Base-by-base conservation (phyloP, 768 basidiomycete genomes). In the Hygrocybe coccinea region DNA sequence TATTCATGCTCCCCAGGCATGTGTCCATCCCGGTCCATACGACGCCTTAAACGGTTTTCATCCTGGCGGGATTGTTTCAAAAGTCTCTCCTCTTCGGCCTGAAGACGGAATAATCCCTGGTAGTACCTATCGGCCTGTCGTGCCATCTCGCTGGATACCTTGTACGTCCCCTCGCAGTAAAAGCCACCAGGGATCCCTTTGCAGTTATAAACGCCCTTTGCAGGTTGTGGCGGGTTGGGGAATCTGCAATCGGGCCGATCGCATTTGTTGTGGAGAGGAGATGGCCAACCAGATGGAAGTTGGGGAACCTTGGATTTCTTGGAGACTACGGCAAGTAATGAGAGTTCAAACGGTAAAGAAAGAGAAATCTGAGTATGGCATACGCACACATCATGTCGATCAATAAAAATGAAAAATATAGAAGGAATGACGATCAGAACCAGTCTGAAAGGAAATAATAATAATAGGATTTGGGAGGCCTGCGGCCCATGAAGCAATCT, bases 141-240 rank as follows among this genome's bases (percentile, higher is more conserved):
- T 25, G 55, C 64, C 11, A 46, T 37, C 4, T 50, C 34, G 17
- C 50, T 19, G 6, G 62, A 56, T 25, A 64, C 60, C 34, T 51
- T 36, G 46, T 69, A 69, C 3, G 60, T 63, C 17, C 67, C 68
- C 17, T 63, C 56, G 52, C 66, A 67, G 51, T 25, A 55, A 46
- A 54, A 56, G 15, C 62, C 65, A 9, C 55, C 53, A 11, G 49
- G 35, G 22, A 39, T 38, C 21, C 63, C 64, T 25, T 58, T 56
- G 58, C 72, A 73, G 24, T 62, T 55, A 54, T 70, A 73, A 2
- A 41, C 55, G 10, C 72, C 72, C 33, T 62, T 55, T 8, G 55
- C 66, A 10, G 62, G 62, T 52, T 73, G 71, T 34, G 69, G 69
- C 8, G 63, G 62, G 56, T 73, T 73, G 22, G 63, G 56, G 44